phyloP scores from a whole-genome alignment of 2,329 filamentous ascomycete species.

The Mycocentrospora acerina region DNA sequence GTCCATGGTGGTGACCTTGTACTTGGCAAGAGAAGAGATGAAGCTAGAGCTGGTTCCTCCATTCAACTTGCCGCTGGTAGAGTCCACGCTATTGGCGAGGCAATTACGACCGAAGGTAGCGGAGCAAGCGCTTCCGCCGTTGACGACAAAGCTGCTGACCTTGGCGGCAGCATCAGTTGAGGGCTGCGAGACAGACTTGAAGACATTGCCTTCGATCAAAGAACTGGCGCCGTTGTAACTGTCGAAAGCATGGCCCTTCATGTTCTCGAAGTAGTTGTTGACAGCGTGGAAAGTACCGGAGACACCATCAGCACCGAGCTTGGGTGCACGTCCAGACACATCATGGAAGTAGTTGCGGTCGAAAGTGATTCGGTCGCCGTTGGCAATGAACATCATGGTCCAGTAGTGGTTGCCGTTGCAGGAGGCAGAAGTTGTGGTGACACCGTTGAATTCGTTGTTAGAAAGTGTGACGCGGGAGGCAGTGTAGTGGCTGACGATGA shows the following conservation, averaged over 20 bases:
- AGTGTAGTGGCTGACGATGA: conserved; percentile 41
- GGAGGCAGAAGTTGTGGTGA: conserved; percentile 45
- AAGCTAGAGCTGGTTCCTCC: conserved; percentile 13
- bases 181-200: conserved; percentile 45
- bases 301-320: conserved; percentile 42
- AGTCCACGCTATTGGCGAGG: conserved; percentile 20
- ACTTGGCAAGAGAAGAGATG: conserved; percentile 13
- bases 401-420: conserved; percentile 54
- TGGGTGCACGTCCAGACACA: conserved; percentile 48
- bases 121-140: conserved; percentile 23
- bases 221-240: conserved; percentile 26
- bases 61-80: conserved; percentile 17
- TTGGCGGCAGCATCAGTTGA: conserved; percentile 34
- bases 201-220: conserved; percentile 50
- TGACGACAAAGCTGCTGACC: conserved; percentile 29
- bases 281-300: conserved; percentile 22
- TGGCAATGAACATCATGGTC: conserved; percentile 46
- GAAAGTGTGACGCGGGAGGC: conserved; percentile 48
- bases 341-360: conserved; percentile 50
- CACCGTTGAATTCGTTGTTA: conserved; percentile 51
- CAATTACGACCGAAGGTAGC: conserved; percentile 19
- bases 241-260: conserved; percentile 45
- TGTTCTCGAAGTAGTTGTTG: conserved; percentile 46
- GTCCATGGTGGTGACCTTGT: conserved; percentile 15
- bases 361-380: conserved; percentile 46